Percentiles rank a stretch among this genome's conserved stretches.
Evolutionary conservation across 257 asterid species (phyloP).

Genomic region (Rehmannia glutinosa): DNA sequence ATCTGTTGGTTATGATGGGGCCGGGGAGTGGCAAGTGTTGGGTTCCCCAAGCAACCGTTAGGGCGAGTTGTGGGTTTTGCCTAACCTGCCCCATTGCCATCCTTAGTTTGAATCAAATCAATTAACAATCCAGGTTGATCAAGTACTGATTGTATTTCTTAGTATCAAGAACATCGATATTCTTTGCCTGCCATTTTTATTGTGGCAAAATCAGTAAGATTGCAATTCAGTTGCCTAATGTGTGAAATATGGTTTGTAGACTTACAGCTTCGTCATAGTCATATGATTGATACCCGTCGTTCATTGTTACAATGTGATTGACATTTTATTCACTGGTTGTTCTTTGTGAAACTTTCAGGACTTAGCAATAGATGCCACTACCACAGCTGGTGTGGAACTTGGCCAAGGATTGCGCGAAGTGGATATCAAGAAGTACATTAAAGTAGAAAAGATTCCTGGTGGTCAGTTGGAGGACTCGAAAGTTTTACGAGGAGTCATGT

Average conservation of each 20-base stretch:
- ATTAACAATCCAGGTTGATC: background rate
- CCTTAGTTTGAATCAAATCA: no score
- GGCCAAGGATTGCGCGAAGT: slow-evolving; percentile 95
- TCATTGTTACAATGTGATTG: background rate
- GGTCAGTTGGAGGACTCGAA: slow-evolving; percentile 94
- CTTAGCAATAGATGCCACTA: slow-evolving; percentile 84
- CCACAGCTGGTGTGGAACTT: slow-evolving; percentile 79
- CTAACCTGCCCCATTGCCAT: background rate
- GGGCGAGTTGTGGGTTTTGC: background rate
- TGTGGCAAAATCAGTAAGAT: background rate
- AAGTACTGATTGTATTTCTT: background rate
- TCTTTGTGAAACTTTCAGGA: slow-evolving; percentile 51
- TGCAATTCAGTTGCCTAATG: background rate
- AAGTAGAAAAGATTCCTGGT: slow-evolving; percentile 96
- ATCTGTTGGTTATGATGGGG: background rate
- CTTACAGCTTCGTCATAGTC: background rate
- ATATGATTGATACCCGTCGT: background rate
- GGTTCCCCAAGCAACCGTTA: background rate
- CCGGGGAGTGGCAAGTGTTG: background rate
- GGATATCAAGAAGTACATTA: slow-evolving; percentile 89
- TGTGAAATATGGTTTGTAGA: background rate
- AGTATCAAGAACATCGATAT: background rate
- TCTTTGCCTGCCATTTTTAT: background rate
- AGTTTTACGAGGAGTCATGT: slow-evolving; percentile 90
- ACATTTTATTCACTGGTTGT: background rate